These are phyloP conservation scores for Serendipita indica DNA, from an alignment of 768 basidiomycete genomes.

Conservation along the genomic window DNA sequence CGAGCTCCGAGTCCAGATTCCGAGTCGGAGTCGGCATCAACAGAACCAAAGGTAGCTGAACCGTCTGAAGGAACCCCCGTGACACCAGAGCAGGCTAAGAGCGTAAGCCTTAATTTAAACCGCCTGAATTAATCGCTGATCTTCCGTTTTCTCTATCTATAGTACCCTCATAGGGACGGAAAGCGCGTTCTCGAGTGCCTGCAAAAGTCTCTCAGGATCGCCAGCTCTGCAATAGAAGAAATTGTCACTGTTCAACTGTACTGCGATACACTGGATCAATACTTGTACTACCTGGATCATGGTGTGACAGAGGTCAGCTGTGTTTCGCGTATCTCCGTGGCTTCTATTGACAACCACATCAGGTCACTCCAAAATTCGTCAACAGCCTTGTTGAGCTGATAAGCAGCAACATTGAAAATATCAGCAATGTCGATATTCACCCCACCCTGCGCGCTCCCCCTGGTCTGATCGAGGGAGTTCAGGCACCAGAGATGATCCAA, in stretches of 20 bases:
- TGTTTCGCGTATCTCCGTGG: not conserved
- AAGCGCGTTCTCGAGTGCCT: slow-evolving; percentile 95
- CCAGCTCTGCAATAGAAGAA: slow-evolving; percentile 92
- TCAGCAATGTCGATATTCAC: slow-evolving; percentile 75
- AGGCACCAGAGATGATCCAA: slow-evolving; percentile 85
- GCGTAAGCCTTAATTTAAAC: slow-evolving; percentile 31
- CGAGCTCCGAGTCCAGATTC: slow-evolving; percentile 24
- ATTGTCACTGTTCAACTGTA: slow-evolving; percentile 94
- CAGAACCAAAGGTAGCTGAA: slow-evolving; percentile 26
- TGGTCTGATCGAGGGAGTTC: slow-evolving; percentile 81
- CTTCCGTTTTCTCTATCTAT: not conserved
- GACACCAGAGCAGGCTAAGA: slow-evolving; percentile 28
- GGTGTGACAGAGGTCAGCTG: slow-evolving; percentile 73
- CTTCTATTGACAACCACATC: slow-evolving; percentile 12
- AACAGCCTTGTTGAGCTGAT: slow-evolving; percentile 94
- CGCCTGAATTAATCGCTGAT: not conserved
- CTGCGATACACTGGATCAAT: slow-evolving; percentile 90
- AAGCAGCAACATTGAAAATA: slow-evolving; percentile 83
- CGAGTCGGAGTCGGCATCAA: slow-evolving; percentile 23
- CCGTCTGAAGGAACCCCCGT: slow-evolving; percentile 26
- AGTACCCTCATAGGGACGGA: slow-evolving; percentile 86
- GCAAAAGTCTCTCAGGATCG: slow-evolving; percentile 91
- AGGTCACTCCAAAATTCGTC: slow-evolving; percentile 92
- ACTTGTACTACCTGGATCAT: slow-evolving; percentile 90
- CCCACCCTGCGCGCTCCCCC: slow-evolving; percentile 76